phyloP scores from a whole-genome alignment of 352 stramenopile genomes.

The Phytopythium montanum region DNA sequence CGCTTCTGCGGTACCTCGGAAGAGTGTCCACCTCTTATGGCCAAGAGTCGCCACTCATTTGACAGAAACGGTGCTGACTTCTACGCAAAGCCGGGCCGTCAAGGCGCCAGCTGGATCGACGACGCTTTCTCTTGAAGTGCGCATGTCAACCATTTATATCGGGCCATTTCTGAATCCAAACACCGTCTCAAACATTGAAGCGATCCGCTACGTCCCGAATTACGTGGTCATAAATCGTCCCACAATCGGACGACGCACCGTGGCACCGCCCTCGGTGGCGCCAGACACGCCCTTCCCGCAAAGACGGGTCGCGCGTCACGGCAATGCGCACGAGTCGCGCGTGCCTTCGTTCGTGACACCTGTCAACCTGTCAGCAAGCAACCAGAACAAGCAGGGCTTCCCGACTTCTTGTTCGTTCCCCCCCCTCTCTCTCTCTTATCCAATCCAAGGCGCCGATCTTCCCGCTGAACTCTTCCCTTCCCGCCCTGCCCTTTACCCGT shows the following conservation, averaged over 20 bases:
- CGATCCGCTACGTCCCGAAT: too few relatives aligned
- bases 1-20: neutral
- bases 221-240: too few relatives aligned
- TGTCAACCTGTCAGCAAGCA: too few relatives aligned
- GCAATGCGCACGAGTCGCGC: neutral
- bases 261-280: neutral
- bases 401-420: neutral
- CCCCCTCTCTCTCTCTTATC: neutral
- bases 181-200: too few relatives aligned
- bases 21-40: conserved; percentile 4
- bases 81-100: neutral
- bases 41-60: neutral
- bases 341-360: neutral
- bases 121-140: too few relatives aligned
- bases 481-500: neutral
- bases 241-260: neutral
- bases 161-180: too few relatives aligned
- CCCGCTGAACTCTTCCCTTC: neutral
- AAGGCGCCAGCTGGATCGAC: neutral
- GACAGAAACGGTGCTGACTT: neutral
- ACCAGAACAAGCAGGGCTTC: too few relatives aligned
- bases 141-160: too few relatives aligned
- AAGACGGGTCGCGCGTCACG: neutral
- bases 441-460: neutral
- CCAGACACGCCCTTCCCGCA: conserved; percentile 6